Evolutionary conservation across 306 rosid species (phyloP).

Genomic region (Prunus davidiana): DNA sequence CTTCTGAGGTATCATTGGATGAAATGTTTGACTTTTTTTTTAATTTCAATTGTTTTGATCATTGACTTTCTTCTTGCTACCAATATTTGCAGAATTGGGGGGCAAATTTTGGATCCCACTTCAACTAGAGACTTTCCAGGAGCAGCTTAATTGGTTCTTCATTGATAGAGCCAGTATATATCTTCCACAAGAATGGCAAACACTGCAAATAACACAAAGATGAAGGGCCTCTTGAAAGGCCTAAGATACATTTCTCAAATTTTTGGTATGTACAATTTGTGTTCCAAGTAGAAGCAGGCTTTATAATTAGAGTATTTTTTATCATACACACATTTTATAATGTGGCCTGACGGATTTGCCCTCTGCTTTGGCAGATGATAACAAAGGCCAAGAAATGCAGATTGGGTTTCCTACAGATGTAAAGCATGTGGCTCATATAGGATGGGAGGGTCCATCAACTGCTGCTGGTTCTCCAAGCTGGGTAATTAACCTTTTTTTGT

Average conservation of each 20-base stretch:
- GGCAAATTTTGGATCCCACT: neutral
- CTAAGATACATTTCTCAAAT: constrained; percentile 86
- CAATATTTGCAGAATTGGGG: constrained; percentile 10
- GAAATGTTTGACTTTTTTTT: too few relatives aligned
- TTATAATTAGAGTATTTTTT: neutral
- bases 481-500: constrained; percentile 38
- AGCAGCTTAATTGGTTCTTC: neutral
- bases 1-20: neutral
- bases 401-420: constrained; percentile 92
- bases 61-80: too few relatives aligned
- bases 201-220: constrained; percentile 45
- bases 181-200: too few relatives aligned
- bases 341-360: neutral
- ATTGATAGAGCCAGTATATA: too few relatives aligned
- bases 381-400: constrained; percentile 70
- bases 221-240: constrained; percentile 92
- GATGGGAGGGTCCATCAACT: constrained; percentile 75
- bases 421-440: constrained; percentile 92
- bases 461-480: constrained; percentile 71
- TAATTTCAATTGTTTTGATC: neutral
- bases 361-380: constrained; percentile 46
- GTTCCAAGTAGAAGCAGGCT: neutral
- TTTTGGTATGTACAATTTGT: constrained; percentile 53
- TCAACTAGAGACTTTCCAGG: constrained; percentile 8
- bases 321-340: too few relatives aligned